A percentile compares a stretch with the other conserved stretches of the same genome.
Conservation (phyloP, 2,329 filamentous ascomycete species). For the Penicillium sumatraense region DNA sequence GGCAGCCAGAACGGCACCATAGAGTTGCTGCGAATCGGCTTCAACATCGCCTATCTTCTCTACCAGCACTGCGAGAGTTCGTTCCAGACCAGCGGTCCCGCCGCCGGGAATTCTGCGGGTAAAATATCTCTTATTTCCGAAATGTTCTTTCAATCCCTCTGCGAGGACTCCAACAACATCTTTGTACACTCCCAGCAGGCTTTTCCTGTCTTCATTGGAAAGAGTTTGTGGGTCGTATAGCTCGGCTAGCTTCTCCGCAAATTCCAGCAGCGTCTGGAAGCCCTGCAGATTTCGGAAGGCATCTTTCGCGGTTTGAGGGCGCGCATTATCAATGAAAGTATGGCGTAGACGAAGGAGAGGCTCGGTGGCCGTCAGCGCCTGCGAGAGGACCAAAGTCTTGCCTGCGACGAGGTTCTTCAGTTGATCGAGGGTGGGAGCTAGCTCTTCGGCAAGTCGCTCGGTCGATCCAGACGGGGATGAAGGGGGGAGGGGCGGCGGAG, state of each 20-base stretch:
- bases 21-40: slow-evolving; percentile 74
- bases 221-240: slow-evolving; percentile 70
- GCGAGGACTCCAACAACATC: slow-evolving; percentile 66
- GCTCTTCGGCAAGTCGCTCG: slow-evolving; percentile 42
- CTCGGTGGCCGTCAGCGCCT: slow-evolving; percentile 54
- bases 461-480: slow-evolving; percentile 37
- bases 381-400: slow-evolving; percentile 34
- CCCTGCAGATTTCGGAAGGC: slow-evolving; percentile 81
- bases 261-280: slow-evolving; percentile 73
- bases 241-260: slow-evolving; percentile 72
- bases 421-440: slow-evolving; percentile 43
- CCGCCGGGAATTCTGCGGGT: slow-evolving; percentile 73
- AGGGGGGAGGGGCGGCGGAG: slow-evolving; percentile 30
- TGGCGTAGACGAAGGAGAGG: slow-evolving; percentile 70
- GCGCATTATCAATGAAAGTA: slow-evolving; percentile 59
- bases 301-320: slow-evolving; percentile 66
- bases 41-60: slow-evolving; percentile 54
- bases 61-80: slow-evolving; percentile 68
- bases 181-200: slow-evolving; percentile 70
- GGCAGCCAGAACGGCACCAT: slow-evolving; percentile 81
- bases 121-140: slow-evolving; percentile 89
- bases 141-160: slow-evolving; percentile 74
- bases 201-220: slow-evolving; percentile 66
- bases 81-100: slow-evolving; percentile 78
- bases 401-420: slow-evolving; percentile 39